Conservation (phyloP, 2,329 filamentous ascomycete species). For the Ophiostoma fasciatum region DNA sequence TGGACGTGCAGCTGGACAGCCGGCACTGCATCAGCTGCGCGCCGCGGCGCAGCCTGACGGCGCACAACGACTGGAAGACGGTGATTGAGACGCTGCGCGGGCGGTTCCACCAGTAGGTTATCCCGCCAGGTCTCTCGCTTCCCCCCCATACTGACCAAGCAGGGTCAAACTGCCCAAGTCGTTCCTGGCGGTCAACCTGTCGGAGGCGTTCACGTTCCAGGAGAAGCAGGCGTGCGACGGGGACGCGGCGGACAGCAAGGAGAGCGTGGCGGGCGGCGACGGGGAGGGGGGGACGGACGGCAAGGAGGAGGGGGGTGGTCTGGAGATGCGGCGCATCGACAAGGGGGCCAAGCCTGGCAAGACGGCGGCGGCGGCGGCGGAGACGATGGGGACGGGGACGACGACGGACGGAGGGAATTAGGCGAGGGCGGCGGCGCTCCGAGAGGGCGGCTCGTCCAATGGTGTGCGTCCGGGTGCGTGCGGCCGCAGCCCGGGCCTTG, state of each 20-base stretch:
- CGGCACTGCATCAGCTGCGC: conserved; percentile 93
- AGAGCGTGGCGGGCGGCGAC: background rate
- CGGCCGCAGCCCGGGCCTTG: too few species aligned
- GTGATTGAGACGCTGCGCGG: conserved; percentile 91
- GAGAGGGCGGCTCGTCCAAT: too few species aligned
- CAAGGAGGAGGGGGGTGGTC: background rate
- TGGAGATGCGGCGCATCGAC: conserved; percentile 5
- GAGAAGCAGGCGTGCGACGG: conserved; percentile 34
- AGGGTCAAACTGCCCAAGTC: conserved; percentile 53
- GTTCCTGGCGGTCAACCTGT: conserved; percentile 49
- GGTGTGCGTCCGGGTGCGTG: too few species aligned
- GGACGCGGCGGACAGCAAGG: conserved; percentile 17
- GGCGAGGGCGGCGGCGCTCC: too few species aligned
- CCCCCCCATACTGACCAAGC: conserved; percentile 2
- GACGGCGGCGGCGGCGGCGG: too few species aligned
- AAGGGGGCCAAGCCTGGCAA: conserved; percentile 1
- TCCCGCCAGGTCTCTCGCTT: background rate
- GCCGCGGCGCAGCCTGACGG: conserved; percentile 74
- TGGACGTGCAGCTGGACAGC: conserved; percentile 91
- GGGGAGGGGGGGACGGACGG: background rate
- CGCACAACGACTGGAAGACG: conserved; percentile 88
- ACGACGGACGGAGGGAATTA: too few species aligned
- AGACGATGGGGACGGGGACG: too few species aligned
- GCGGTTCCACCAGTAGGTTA: conserved; percentile 79
- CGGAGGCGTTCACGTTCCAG: conserved; percentile 46